Evolutionary conservation across 257 asterid genomes (phyloP).

Genomic region (Rhazya stricta): DNA sequence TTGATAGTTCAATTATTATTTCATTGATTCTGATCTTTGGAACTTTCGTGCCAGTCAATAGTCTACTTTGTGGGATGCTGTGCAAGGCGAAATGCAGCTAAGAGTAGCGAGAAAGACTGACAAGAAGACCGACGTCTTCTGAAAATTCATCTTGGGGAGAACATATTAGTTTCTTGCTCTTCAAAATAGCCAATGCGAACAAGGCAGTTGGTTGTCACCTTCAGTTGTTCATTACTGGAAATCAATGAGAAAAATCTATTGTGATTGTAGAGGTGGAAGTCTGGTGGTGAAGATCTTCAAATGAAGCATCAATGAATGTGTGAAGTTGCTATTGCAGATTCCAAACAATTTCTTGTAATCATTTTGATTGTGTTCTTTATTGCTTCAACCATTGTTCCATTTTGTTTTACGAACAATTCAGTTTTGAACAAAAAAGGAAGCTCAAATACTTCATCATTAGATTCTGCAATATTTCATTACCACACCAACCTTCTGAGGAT

Average conservation of each 20-base stretch:
- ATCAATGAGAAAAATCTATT: background rate
- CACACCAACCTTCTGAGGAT: too few relatives aligned
- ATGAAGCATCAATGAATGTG: background rate
- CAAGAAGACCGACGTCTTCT: background rate
- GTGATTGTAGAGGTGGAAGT: background rate
- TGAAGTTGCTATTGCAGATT: background rate
- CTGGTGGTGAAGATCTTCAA: background rate
- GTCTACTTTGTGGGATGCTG: constrained; percentile 89
- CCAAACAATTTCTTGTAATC: background rate
- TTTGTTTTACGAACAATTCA: too few relatives aligned
- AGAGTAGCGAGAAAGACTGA: constrained; percentile 47
- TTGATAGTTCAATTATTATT: background rate
- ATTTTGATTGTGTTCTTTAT: background rate
- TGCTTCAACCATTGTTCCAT: too few relatives aligned
- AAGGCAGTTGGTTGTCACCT: background rate
- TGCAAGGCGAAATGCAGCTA: constrained; percentile 76
- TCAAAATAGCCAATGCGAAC: background rate
- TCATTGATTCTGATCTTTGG: background rate
- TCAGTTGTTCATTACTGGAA: background rate
- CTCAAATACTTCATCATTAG: too few relatives aligned
- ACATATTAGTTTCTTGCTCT: background rate
- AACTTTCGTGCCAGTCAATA: constrained; percentile 42
- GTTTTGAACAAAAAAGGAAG: too few relatives aligned
- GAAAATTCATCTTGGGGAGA: background rate
- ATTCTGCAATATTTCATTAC: too few relatives aligned